Base-by-base conservation (phyloP, 805 yeast species). In the Cyberlindnera lachancei region DNA sequence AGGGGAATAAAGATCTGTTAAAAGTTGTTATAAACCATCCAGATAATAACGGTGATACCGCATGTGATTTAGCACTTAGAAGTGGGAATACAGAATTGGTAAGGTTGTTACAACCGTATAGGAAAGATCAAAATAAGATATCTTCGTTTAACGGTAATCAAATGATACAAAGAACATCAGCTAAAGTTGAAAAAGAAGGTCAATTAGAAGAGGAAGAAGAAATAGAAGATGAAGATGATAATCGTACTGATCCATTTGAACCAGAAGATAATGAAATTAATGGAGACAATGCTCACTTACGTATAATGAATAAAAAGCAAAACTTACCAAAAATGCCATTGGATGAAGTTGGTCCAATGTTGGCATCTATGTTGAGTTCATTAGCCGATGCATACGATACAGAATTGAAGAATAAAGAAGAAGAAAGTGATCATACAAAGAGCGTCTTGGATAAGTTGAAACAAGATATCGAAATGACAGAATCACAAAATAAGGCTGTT, bases 41-140 rank as follows among this genome's bases (percentile, higher is more conserved):
- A 50, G 97, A 92, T 55, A 67, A 65, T 15, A 68, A 75, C 38
- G 96, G 96, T 5, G 85, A 87, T 45, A 85, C 96, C 0, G 85
- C 94, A 6, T 59, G 87, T 30, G 94, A 86, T 47, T 62, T 90
- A 27, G 87, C 95, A 0, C 73, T 75, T 12, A 64, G 74, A 23
- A 59, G 73, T 7, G 69, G 70, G 4, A 71, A 79, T 31, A 53
- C 66, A 11, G 54, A 56, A 21, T 55, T 75, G 18, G 58, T 64
- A 18, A 59, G 60, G 22, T 55, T 61, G 14, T 55, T 76, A 31
- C 41, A 68, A 25, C 40, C 38, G 9, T 31, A 15, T 10, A 11
- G 25, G 17, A 54, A 60, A 31, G 57, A 61, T 41, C 63, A 69
- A 15, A 76, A 76, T 6, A 58, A 58, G 0, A n/a, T n/a, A n/a